Evolutionary conservation across 2,329 filamentous ascomycete genomes (phyloP).

Genomic region (Didymella pinodella): DNA sequence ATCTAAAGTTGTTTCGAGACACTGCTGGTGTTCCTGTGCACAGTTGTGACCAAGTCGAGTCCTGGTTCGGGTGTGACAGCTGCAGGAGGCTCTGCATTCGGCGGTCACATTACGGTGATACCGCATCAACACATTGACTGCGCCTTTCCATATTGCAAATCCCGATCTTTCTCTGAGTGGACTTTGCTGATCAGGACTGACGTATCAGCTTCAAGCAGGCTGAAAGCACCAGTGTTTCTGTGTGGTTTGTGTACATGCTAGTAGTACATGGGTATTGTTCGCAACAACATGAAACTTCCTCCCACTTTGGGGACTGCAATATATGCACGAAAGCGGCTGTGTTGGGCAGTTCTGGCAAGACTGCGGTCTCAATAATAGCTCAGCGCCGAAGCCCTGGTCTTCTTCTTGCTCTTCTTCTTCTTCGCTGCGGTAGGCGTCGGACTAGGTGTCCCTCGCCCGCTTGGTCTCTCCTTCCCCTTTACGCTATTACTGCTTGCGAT

Average conservation of each 20-base stretch:
- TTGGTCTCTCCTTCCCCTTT: conserved; percentile 26
- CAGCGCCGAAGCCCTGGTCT: conserved; percentile 36
- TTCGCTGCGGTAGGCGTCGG: conserved; percentile 26
- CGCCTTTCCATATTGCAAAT: conserved; percentile 4
- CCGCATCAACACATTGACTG: conserved; percentile 9
- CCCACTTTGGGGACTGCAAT: neutral
- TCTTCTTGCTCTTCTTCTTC: conserved; percentile 39
- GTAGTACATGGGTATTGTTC: conserved; percentile 18
- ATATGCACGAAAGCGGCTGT: neutral
- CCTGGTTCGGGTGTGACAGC: conserved; percentile 23
- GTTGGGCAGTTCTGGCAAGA: neutral
- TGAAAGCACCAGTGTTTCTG: neutral
- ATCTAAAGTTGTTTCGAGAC: conserved; percentile 23
- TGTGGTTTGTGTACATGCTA: conserved; percentile 8
- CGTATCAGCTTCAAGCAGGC: neutral
- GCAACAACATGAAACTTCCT: conserved; percentile 6
- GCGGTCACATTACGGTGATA: conserved; percentile 13
- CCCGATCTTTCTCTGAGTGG: neutral
- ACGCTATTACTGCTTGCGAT: conserved; percentile 16
- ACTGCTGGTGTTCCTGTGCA: conserved; percentile 23
- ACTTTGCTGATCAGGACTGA: neutral
- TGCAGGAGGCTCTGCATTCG: conserved; percentile 18
- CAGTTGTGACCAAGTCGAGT: conserved; percentile 19
- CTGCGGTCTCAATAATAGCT: conserved; percentile 36
- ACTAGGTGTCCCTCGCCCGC: conserved; percentile 19